A percentile compares a stretch with the other conserved stretches of the same genome.
Conservation (phyloP, 768 basidiomycete genomes). For the Mycena floridula region DNA sequence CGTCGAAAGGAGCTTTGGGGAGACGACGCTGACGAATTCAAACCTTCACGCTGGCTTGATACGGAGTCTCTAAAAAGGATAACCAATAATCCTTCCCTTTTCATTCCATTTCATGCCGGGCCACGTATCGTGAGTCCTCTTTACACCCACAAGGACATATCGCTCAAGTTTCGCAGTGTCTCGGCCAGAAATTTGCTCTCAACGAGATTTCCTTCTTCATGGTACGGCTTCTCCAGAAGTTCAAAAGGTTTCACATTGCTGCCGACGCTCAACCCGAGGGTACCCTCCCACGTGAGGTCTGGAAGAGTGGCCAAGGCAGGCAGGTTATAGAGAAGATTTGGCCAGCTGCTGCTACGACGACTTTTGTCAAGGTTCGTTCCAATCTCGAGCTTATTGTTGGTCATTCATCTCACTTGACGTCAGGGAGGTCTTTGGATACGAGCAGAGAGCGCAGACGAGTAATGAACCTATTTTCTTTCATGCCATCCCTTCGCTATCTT, state of each 20-base stretch:
- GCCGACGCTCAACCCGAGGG: conserved; percentile 32
- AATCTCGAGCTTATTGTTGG: too few species aligned
- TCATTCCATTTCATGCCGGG: conserved; percentile 42
- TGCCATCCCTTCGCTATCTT: too few species aligned
- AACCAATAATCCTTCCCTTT: conserved; percentile 37
- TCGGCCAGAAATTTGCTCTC: too few species aligned
- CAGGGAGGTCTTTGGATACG: too few species aligned
- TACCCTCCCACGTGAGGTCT: conserved; percentile 23
- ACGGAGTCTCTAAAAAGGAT: neutral
- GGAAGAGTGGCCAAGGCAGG: conserved; percentile 20
- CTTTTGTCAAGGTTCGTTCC: conserved; percentile 32
- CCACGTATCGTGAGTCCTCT: too few species aligned
- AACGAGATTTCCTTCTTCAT: too few species aligned
- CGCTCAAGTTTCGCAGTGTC: conserved; percentile 37
- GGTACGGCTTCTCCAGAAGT: conserved; percentile 40
- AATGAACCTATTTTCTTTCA: too few species aligned
- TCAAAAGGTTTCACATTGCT: conserved; percentile 32
- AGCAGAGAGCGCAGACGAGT: too few species aligned
- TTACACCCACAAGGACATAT: conserved; percentile 46
- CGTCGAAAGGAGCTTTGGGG: conserved; percentile 1
- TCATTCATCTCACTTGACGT: too few species aligned
- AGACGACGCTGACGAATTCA: too few species aligned
- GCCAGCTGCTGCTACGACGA: conserved; percentile 34
- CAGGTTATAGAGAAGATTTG: conserved; percentile 27
- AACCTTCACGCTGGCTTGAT: neutral